These are phyloP conservation scores for Tulasnella sp. DNA, from an alignment of 768 basidiomycete species.

Conservation along the genomic window DNA sequence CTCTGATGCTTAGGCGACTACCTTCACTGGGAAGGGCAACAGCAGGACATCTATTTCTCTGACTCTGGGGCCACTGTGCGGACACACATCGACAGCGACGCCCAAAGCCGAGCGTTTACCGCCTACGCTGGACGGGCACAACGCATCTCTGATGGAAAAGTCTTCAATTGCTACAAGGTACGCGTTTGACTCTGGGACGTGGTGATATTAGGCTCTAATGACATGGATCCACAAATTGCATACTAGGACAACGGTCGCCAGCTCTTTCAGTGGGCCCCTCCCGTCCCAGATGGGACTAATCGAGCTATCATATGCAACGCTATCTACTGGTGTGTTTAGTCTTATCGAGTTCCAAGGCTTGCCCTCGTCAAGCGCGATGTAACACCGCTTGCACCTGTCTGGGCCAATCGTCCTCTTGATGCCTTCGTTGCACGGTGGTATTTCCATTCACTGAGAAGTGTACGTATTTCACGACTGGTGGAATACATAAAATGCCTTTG, in stretches of 20 bases:
- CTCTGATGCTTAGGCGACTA: neutral
- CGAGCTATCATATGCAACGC: neutral
- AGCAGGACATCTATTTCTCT: neutral
- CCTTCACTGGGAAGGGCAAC: neutral
- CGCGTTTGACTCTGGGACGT: no score
- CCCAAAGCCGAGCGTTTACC: neutral
- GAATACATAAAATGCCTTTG: no score
- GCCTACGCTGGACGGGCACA: neutral
- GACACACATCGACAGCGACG: neutral
- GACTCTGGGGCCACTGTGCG: neutral
- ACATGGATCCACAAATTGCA: no score
- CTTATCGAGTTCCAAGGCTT: neutral
- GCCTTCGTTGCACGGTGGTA: no score
- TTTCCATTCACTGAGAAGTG: no score
- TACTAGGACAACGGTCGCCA: no score
- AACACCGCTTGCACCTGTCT: no score
- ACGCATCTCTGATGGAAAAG: neutral
- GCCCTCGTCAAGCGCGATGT: neutral
- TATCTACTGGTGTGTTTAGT: neutral
- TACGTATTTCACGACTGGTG: no score
- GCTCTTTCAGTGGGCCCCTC: no score
- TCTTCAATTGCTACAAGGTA: conserved; percentile 1
- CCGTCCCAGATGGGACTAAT: neutral
- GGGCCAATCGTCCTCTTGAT: no score
- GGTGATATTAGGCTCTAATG: no score